phyloP scores from a whole-genome alignment of 2,329 filamentous ascomycete species.

The Cyphellophora attinorum region DNA sequence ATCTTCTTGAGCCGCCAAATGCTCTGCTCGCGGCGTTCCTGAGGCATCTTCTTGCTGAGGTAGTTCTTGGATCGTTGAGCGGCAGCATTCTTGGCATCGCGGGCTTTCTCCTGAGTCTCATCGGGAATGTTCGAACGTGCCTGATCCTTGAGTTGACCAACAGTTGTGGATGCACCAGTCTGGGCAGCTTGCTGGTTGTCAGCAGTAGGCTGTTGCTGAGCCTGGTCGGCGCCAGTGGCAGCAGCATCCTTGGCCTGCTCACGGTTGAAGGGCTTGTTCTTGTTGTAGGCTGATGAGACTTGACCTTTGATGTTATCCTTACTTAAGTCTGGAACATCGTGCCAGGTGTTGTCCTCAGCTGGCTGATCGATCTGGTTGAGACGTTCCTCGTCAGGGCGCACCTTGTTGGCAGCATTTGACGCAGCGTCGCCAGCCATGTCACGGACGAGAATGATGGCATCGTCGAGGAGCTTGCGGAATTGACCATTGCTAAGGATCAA shows the following conservation, averaged over 20 bases:
- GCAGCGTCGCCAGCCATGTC: constrained; percentile 91
- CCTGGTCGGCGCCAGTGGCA: constrained; percentile 46
- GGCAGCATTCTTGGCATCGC: constrained; percentile 23
- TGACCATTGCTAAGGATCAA: constrained; percentile 92
- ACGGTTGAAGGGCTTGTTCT: constrained; percentile 42
- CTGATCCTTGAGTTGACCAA: constrained; percentile 43
- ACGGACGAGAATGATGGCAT: constrained; percentile 69
- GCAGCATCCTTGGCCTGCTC: constrained; percentile 54
- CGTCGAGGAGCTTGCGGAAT: constrained; percentile 81
- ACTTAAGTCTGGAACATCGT: constrained; percentile 70
- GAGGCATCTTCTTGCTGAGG: constrained; percentile 73
- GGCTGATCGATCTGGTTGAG: constrained; percentile 70
- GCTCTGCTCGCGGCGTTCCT: constrained; percentile 85
- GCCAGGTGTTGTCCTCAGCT: constrained; percentile 87
- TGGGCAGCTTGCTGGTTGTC: constrained; percentile 24
- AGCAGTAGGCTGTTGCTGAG: constrained; percentile 31
- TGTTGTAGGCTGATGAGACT: constrained; percentile 51
- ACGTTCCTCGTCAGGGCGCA: constrained; percentile 70
- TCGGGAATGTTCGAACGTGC: constrained; percentile 56
- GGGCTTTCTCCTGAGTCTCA: constrained; percentile 40
- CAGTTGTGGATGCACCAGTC: constrained; percentile 21
- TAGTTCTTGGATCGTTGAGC: constrained; percentile 58
- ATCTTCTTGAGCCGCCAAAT: constrained; percentile 96
- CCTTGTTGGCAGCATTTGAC: constrained; percentile 60
- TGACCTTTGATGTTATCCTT: constrained; percentile 61